Base-by-base conservation (phyloP, 192 early-diverging fungal species). In the Bifiguratus adelaidae region DNA sequence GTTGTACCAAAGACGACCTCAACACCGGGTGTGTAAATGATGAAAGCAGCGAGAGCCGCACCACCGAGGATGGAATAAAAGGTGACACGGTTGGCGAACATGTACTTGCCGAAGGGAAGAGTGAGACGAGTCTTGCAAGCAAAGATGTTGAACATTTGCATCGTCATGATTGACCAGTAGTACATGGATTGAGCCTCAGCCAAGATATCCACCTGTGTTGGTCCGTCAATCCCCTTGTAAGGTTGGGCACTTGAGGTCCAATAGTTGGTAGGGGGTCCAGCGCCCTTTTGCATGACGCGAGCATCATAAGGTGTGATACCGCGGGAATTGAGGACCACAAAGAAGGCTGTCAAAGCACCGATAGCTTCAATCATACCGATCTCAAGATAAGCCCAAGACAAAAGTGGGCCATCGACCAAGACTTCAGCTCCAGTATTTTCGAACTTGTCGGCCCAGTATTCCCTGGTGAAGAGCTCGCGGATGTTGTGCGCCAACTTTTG, bases 81-180 rank as follows among this genome's bases (percentile, higher is more conserved):
- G 12, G 71, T 80, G 15, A 61, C 56, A 16, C 50, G 51, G 76
- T 97, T 97, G 25, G 74, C 61, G 65, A 92, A 85, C 73, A 89
- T 85, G 60, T 83, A 83, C 50, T 52, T 62, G 7, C 88, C 85
- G 54, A 92, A 81, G 15, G 89, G 90, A 47, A 90, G 49, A 4
- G 72, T 64, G 42, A 82, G 68, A 11, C 83, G 59, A 32, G 83
- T 80, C 74, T 95, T 97, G 70, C 83, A 86, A 15, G 86, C 85
- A 60, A 97, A 95, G 73, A 92, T 55, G 70, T 97, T 97, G 75
- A 91, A 94, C 48, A 87, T 79, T 58, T 97, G 94, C 67, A 80
- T 70, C 58, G 92, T 80, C 71, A 91, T 69, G 18, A 97, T 69
- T 21, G 71, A 69, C 7, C 87, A 63, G 58, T 90, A 92, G 45